Conservation (phyloP, 2,329 filamentous ascomycete species). For the Leptographium procerum region DNA sequence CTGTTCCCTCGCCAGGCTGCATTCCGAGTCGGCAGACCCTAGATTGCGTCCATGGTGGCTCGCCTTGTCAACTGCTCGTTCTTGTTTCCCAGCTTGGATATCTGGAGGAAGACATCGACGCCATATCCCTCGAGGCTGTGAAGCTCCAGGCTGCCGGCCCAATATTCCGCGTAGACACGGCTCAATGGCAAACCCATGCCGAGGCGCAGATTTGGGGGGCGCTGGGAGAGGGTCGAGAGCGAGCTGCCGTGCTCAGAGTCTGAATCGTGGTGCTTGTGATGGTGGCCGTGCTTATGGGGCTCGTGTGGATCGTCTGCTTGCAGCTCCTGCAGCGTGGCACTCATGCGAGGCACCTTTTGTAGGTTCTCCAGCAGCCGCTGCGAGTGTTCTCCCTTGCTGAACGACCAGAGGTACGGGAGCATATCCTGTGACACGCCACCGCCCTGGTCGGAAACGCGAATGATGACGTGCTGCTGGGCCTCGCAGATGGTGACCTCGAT, state of each 20-base stretch:
- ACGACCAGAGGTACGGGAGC: conserved; percentile 88
- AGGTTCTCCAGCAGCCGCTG: conserved; percentile 74
- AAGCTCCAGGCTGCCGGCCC: conserved; percentile 83
- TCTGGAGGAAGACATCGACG: conserved; percentile 90
- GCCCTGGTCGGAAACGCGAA: conserved; percentile 89
- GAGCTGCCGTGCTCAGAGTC: conserved; percentile 37
- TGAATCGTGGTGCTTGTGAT: neutral
- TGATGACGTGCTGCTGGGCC: conserved; percentile 86
- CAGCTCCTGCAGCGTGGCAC: conserved; percentile 85
- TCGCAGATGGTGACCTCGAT: conserved; percentile 94
- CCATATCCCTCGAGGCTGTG: conserved; percentile 94
- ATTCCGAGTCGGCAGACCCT: conserved; percentile 14
- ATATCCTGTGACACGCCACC: conserved; percentile 81
- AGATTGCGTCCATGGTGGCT: conserved; percentile 68
- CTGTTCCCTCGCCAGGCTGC: neutral
- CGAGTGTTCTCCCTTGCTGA: conserved; percentile 80
- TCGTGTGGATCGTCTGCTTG: conserved; percentile 29
- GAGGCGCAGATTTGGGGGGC: conserved; percentile 75
- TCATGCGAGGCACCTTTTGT: conserved; percentile 75
- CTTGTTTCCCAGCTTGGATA: conserved; percentile 93
- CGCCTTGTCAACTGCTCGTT: conserved; percentile 82
- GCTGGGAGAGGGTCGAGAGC: conserved; percentile 65
- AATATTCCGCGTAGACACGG: conserved; percentile 92
- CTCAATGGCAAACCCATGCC: conserved; percentile 93
- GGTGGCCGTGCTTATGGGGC: neutral